Percentiles rank a stretch among this genome's conserved stretches.
These are phyloP conservation scores for Pinus taeda DNA, from an alignment of 75 land plant genomes.

Conservation along the genomic window DNA sequence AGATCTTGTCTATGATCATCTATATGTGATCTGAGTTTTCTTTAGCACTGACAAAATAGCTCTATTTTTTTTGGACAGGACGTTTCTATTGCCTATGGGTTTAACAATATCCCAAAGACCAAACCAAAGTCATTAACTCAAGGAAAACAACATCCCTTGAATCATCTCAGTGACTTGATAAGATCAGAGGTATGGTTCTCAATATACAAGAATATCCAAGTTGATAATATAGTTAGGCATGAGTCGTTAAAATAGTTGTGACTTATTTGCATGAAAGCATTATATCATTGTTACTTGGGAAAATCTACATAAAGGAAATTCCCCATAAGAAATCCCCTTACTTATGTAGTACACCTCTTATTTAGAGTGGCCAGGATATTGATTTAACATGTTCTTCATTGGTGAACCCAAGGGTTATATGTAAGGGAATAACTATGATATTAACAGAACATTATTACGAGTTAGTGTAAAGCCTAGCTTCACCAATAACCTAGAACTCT, in stretches of 20 bases:
- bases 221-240: background rate
- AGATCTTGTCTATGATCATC: background rate
- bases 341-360: no score
- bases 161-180: conserved; percentile 64
- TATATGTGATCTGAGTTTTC: background rate
- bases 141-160: conserved; percentile 67
- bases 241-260: background rate
- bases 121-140: conserved; percentile 46
- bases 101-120: conserved; percentile 72
- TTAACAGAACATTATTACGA: no score
- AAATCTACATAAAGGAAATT: no score
- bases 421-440: no score
- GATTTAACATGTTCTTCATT: no score
- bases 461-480: no score
- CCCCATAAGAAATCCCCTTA: no score
- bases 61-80: conserved; percentile 48
- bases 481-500: no score
- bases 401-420: no score
- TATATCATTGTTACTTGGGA: no score
- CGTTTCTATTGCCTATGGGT: conserved; percentile 96
- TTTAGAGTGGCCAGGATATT: no score
- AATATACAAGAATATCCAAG: background rate
- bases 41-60: background rate
- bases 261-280: background rate
- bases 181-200: conserved; percentile 65